A percentile compares a stretch with the other conserved stretches of the same genome.
These are phyloP conservation scores for Hippophae tibetana DNA, from an alignment of 306 rosid species.

Conservation along the genomic window DNA sequence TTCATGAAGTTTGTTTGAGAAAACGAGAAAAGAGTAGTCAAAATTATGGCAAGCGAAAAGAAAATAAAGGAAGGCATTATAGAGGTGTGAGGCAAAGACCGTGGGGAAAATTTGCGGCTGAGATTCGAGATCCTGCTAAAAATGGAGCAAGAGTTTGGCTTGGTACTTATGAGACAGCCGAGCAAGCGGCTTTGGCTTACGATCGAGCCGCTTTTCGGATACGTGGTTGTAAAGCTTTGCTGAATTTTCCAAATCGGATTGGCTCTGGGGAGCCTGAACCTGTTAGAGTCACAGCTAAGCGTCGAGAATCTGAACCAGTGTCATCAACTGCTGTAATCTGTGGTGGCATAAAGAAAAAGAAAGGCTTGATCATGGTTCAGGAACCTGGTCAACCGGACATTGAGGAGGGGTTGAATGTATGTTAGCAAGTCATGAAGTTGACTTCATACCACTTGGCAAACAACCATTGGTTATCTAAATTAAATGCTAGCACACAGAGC, in stretches of 20 bases:
- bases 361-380: conserved; percentile 2
- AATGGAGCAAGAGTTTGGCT: conserved; percentile 55
- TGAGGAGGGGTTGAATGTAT: too few relatives aligned
- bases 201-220: conserved; percentile 46
- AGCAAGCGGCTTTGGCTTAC: conserved; percentile 56
- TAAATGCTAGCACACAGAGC: too few relatives aligned
- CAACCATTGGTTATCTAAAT: too few relatives aligned
- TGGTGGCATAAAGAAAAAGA: conserved; percentile 17
- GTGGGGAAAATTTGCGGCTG: conserved; percentile 54
- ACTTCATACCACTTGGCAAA: too few relatives aligned
- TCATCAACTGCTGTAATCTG: background rate
- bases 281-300: conserved; percentile 33
- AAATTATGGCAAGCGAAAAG: background rate
- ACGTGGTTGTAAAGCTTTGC: conserved; percentile 52
- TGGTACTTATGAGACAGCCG: conserved; percentile 51
- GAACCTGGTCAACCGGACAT: conserved; percentile 2
- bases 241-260: conserved; percentile 47
- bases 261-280: conserved; percentile 44
- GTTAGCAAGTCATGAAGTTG: too few relatives aligned
- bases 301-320: conserved; percentile 17
- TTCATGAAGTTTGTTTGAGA: background rate
- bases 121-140: conserved; percentile 50
- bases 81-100: conserved; percentile 50
- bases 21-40: background rate
- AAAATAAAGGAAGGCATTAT: conserved; percentile 19